Evolutionary conservation across 352 stramenopile genomes (phyloP).

Genomic region (Phytophthora cactorum): DNA sequence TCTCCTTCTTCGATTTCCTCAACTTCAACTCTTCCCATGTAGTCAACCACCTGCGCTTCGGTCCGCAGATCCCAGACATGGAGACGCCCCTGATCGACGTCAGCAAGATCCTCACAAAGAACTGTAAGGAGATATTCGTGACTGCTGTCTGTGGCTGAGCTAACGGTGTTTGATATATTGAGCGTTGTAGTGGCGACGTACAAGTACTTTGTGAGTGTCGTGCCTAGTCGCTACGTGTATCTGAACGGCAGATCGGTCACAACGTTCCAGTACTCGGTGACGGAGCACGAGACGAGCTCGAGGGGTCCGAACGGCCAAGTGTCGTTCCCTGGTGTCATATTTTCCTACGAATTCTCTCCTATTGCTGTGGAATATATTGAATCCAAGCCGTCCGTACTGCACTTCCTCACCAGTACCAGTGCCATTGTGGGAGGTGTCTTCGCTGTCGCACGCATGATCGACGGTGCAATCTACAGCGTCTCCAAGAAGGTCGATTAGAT

Average conservation of each 20-base stretch:
- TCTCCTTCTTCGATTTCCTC: constrained; percentile 88
- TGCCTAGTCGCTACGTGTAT: constrained; percentile 87
- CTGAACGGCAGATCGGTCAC: constrained; percentile 68
- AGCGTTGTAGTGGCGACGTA: constrained; percentile 73
- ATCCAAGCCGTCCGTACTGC: constrained; percentile 81
- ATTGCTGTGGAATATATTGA: constrained; percentile 91
- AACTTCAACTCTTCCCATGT: constrained; percentile 91
- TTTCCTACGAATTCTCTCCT: constrained; percentile 91
- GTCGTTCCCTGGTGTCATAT: constrained; percentile 84
- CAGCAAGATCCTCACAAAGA: constrained; percentile 81
- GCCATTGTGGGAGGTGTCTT: constrained; percentile 89
- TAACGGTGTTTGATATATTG: neutral
- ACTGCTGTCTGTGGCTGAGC: neutral
- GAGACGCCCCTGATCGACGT: constrained; percentile 87
- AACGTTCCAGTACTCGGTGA: constrained; percentile 91
- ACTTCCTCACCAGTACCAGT: constrained; percentile 89
- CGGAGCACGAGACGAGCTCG: constrained; percentile 73
- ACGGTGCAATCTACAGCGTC: constrained; percentile 88
- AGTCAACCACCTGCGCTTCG: constrained; percentile 81
- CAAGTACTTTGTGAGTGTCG: constrained; percentile 90
- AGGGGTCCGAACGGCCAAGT: constrained; percentile 54
- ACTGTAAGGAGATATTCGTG: constrained; percentile 47
- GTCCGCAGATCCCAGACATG: constrained; percentile 83
- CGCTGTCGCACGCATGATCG: constrained; percentile 87
- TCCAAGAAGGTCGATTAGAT: constrained; percentile 89